Conservation (phyloP, 805 yeast species). For the Candida boleticola region DNA sequence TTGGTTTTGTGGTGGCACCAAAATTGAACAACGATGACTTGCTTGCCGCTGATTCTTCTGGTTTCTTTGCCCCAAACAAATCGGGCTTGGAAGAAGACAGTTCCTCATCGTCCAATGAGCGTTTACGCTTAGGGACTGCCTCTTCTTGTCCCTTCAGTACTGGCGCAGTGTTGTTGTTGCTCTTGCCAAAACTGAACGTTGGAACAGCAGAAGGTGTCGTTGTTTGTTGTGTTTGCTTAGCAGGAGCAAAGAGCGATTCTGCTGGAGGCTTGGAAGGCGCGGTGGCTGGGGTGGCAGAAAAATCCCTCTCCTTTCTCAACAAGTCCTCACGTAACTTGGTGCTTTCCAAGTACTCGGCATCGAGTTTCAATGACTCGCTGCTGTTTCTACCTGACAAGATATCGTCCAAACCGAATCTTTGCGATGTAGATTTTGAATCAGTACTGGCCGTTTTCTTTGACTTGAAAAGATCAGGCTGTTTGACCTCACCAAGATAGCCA, state of each 20-base stretch:
- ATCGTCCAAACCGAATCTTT: conserved; percentile 2
- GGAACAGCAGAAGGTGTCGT: conserved; percentile 1
- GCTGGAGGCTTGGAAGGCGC: background rate
- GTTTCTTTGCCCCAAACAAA: background rate
- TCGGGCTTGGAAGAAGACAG: too few relatives aligned
- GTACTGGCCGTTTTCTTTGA: background rate
- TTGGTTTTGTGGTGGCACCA: conserved; percentile 1
- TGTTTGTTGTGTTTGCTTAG: background rate
- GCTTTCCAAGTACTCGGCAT: conserved; percentile 4
- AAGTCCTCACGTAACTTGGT: background rate
- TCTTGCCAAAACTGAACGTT: conserved; percentile 6
- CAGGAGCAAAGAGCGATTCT: conserved; percentile 1
- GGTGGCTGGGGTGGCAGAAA: background rate
- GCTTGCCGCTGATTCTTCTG: background rate
- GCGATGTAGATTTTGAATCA: background rate
- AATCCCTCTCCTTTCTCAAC: background rate
- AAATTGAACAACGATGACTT: background rate
- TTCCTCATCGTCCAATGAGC: background rate
- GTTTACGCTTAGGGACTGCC: background rate
- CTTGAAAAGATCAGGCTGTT: conserved; percentile 19
- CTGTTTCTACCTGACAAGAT: conserved; percentile 1
- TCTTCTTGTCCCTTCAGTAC: background rate
- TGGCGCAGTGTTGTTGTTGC: background rate
- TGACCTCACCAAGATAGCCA: conserved; percentile 35
- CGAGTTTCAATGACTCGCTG: background rate